These are phyloP conservation scores for Sordariomycetes sp. DNA, from an alignment of 2,329 filamentous ascomycete species.

Conservation along the genomic window DNA sequence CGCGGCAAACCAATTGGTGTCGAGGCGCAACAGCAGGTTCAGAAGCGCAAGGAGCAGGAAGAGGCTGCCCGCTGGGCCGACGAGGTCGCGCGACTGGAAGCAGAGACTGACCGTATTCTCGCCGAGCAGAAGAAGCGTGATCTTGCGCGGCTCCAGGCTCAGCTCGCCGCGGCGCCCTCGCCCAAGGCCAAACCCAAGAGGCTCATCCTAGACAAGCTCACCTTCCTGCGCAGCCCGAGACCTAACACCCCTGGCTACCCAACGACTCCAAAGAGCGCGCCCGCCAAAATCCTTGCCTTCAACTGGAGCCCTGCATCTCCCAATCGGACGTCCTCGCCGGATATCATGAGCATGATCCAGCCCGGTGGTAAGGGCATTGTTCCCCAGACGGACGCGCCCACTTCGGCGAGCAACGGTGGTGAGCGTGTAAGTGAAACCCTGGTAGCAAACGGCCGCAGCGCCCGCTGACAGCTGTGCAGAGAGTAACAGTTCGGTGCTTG, in stretches of 20 bases:
- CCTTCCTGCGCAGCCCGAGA: conserved; percentile 33
- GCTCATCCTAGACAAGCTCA: conserved; percentile 38
- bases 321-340: not conserved
- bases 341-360: conserved; percentile 28
- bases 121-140: conserved; percentile 41
- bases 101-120: conserved; percentile 37
- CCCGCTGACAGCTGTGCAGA: conserved; percentile 31
- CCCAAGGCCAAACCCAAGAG: conserved; percentile 24
- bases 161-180: conserved; percentile 24
- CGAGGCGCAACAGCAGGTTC: not conserved
- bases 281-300: conserved; percentile 13
- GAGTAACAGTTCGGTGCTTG: conserved; percentile 64
- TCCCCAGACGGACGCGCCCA: conserved; percentile 60
- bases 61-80: conserved; percentile 15
- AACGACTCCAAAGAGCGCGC: conserved; percentile 8
- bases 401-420: conserved; percentile 71
- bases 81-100: conserved; percentile 33
- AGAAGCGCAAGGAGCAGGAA: not conserved
- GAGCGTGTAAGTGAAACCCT: conserved; percentile 51
- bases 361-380: conserved; percentile 36
- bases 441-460: too few species aligned
- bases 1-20: not conserved
- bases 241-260: conserved; percentile 16
- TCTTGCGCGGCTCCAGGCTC: conserved; percentile 32
- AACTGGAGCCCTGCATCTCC: conserved; percentile 10